These are phyloP conservation scores for Tritrichomonas foetus DNA, from an alignment of 208 protist genomes.

Conservation along the genomic window DNA sequence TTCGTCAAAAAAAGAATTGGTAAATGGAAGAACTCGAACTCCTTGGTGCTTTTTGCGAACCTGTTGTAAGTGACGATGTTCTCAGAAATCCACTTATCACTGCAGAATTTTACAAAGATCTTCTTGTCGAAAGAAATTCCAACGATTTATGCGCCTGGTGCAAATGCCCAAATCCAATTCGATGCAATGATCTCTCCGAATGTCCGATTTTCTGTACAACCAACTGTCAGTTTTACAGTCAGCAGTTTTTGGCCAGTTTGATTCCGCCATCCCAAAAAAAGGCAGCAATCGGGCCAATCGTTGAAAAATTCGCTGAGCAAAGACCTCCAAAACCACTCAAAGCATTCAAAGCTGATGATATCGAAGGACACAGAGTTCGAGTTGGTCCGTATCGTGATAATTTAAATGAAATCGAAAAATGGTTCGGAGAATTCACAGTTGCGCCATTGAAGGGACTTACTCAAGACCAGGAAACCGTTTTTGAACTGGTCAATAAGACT, in stretches of 20 bases:
- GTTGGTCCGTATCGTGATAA: slow-evolving; percentile 27
- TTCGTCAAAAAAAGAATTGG: no score
- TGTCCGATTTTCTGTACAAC: not conserved
- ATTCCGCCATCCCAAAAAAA: not conserved
- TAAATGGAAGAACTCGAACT: not conserved
- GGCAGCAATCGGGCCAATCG: not conserved
- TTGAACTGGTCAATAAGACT: not conserved
- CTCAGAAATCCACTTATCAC: not conserved
- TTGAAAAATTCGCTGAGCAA: not conserved
- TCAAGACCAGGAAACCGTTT: not conserved
- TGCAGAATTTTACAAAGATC: not conserved
- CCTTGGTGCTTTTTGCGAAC: not conserved
- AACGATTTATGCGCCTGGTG: not conserved
- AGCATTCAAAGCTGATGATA: not conserved
- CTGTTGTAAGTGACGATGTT: not conserved
- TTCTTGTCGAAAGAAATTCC: not conserved
- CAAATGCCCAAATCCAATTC: not conserved
- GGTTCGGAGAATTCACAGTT: not conserved
- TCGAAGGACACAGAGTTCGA: not conserved
- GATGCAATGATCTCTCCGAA: not conserved
- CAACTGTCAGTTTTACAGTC: not conserved
- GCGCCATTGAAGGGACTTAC: not conserved
- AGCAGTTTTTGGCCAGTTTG: not conserved
- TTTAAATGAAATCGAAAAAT: slow-evolving; percentile 19
- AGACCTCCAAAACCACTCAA: not conserved